Percentiles rank a stretch among this genome's conserved stretches.
These are phyloP conservation scores for Physcomitrium patens DNA, from an alignment of 225 moss, liverwort and hornwort genomes.

Conservation along the genomic window DNA sequence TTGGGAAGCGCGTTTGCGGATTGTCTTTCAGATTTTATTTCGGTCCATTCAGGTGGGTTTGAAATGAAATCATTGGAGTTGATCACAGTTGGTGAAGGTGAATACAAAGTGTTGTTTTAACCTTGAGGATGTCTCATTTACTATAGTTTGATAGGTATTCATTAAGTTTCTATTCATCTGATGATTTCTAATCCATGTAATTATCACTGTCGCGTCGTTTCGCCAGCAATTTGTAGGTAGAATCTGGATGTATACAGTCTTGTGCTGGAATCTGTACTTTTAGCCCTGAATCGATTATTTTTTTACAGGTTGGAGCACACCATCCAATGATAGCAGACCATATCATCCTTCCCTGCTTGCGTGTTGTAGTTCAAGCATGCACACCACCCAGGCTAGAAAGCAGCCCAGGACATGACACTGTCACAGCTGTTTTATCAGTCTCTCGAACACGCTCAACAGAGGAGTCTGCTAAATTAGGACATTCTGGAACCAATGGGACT, in stretches of 20 bases:
- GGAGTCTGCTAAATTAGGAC: slow-evolving; percentile 61
- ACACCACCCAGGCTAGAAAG: slow-evolving; percentile 85
- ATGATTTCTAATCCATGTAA: neutral
- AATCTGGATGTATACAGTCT: neutral
- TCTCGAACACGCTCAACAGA: slow-evolving; percentile 53
- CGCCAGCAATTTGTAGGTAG: slow-evolving; percentile 14
- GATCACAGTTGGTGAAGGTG: neutral
- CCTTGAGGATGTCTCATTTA: slow-evolving; percentile 10
- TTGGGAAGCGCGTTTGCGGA: slow-evolving; percentile 93
- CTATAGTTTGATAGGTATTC: neutral
- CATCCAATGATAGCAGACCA: slow-evolving; percentile 99
- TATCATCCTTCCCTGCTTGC: slow-evolving; percentile 95
- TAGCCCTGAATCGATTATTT: slow-evolving; percentile 24
- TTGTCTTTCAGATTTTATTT: slow-evolving; percentile 98
- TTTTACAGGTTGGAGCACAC: slow-evolving; percentile 83
- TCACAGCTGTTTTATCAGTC: slow-evolving; percentile 46
- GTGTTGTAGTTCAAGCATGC: slow-evolving; percentile 97
- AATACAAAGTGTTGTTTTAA: slow-evolving; percentile 4
- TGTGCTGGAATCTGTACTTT: slow-evolving; percentile 11
- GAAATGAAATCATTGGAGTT: slow-evolving; percentile 7
- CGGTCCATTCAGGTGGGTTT: slow-evolving; percentile 85
- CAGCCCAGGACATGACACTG: slow-evolving; percentile 41
- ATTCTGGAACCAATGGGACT: slow-evolving; percentile 56
- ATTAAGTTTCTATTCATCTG: neutral
- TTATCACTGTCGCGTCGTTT: slow-evolving; percentile 3